phyloP scores from a whole-genome alignment of 2,329 filamentous ascomycete species.

The Colletotrichum tofieldiae region DNA sequence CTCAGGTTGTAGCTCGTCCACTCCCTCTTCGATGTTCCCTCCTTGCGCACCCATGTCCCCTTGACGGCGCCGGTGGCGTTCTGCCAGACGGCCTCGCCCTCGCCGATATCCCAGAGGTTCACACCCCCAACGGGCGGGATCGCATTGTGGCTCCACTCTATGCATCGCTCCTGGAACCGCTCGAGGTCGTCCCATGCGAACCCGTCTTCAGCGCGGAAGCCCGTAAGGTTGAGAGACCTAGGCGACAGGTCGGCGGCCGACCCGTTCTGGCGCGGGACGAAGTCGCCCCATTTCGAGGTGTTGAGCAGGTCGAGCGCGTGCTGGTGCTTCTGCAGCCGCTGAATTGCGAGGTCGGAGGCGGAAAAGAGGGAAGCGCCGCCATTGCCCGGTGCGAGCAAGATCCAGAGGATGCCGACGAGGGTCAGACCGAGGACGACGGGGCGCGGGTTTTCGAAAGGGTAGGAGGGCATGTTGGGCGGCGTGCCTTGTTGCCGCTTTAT shows the following conservation, averaged over 20 bases:
- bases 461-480: conserved; percentile 61
- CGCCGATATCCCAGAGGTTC: conserved; percentile 56
- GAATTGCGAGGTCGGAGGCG: conserved; percentile 46
- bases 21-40: conserved; percentile 62
- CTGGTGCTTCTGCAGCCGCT: conserved; percentile 67
- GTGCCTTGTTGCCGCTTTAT: conserved; percentile 31
- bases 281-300: conserved; percentile 73
- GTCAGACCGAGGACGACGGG: conserved; percentile 57
- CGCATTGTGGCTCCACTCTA: conserved; percentile 72
- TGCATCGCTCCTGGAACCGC: conserved; percentile 76
- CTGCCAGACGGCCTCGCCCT: conserved; percentile 73
- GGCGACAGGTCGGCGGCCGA: conserved; percentile 39
- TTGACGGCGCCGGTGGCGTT: conserved; percentile 84
- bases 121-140: conserved; percentile 58
- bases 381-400: conserved; percentile 53
- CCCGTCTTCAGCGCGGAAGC: conserved; percentile 80
- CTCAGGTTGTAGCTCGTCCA: conserved; percentile 75
- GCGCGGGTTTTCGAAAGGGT: conserved; percentile 55
- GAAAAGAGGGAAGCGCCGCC: conserved; percentile 55
- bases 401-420: conserved; percentile 62
- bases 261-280: conserved; percentile 59
- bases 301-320: conserved; percentile 69
- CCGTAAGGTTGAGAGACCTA: conserved; percentile 80
- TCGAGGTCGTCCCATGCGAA: conserved; percentile 85
- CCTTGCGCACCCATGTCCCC: conserved; percentile 80